phyloP scores from a whole-genome alignment of 163 green algal genomes.

The Scenedesmus sp. region DNA sequence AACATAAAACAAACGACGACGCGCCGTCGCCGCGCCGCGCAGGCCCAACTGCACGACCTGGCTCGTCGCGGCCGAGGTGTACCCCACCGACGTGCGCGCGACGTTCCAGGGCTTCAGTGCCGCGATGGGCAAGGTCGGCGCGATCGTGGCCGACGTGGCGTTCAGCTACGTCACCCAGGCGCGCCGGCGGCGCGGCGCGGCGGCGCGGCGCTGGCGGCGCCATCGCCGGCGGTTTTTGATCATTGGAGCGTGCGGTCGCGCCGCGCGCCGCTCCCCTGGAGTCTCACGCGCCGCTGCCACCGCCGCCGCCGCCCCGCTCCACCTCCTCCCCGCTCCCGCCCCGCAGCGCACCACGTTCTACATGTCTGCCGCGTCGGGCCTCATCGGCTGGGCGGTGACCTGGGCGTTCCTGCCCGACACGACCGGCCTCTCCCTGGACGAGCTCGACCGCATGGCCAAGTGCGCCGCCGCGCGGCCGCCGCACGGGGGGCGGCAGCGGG shows the following conservation, averaged over 20 bases:
- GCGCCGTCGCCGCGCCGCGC: neutral
- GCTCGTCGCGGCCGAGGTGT: conserved; percentile 42
- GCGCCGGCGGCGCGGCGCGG: neutral
- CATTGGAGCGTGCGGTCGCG: no score
- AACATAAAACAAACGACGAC: neutral
- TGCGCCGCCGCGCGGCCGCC: no score
- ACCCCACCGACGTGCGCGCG: conserved; percentile 43
- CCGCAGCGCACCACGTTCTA: conserved; percentile 25
- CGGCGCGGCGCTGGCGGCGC: no score
- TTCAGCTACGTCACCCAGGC: conserved; percentile 16
- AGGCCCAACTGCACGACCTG: conserved; percentile 53
- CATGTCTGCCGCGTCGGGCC: conserved; percentile 30
- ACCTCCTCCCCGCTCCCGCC: no score
- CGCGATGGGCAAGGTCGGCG: conserved; percentile 41
- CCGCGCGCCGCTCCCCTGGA: no score
- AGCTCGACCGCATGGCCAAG: conserved; percentile 48
- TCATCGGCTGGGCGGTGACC: conserved; percentile 17
- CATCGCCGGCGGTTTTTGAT: no score
- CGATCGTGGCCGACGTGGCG: conserved; percentile 41
- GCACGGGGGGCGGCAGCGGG: no score
- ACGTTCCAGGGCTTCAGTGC: conserved; percentile 46
- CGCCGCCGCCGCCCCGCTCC: no score
- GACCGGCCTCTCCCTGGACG: conserved; percentile 48
- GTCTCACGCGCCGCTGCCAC: no score
- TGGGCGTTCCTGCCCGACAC: conserved; percentile 56